Percentiles rank a stretch among this genome's conserved stretches.
Evolutionary conservation across 78 protist species (phyloP).

Genomic region (Mastigamoeba balamuthi): DNA sequence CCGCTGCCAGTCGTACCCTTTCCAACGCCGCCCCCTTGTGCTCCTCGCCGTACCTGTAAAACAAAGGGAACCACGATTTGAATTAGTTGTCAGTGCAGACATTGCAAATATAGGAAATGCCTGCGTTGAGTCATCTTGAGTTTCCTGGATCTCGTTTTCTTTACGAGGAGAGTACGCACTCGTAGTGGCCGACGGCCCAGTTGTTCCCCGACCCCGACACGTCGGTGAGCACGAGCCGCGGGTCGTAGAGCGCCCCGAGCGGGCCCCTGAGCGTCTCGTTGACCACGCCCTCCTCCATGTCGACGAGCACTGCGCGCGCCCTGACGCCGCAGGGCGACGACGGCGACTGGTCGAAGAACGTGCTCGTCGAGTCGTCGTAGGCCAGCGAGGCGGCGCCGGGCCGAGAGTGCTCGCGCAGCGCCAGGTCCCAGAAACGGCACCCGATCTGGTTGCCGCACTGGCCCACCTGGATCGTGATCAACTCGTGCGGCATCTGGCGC

Average conservation of each 20-base stretch:
- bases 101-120: not conserved
- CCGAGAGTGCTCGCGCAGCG: slow-evolving; percentile 67
- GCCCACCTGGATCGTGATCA: slow-evolving; percentile 72
- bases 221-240: slow-evolving; percentile 27
- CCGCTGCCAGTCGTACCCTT: slow-evolving; percentile 12
- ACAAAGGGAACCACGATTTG: slow-evolving; percentile 26
- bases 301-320: slow-evolving; percentile 61
- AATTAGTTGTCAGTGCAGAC: no score
- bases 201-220: slow-evolving; percentile 73
- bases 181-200: slow-evolving; percentile 45
- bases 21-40: slow-evolving; percentile 9
- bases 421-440: slow-evolving; percentile 63
- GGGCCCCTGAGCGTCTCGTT: slow-evolving; percentile 4
- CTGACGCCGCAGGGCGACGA: slow-evolving; percentile 1
- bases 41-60: slow-evolving; percentile 35
- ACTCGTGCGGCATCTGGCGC: slow-evolving; percentile 22
- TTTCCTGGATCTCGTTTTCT: not conserved
- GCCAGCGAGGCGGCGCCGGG: no score
- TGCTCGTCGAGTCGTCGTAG: slow-evolving; percentile 37
- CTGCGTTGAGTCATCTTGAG: not conserved
- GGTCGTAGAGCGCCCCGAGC: slow-evolving; percentile 52
- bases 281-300: slow-evolving; percentile 84
- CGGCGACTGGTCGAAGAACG: no score
- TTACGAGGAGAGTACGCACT: not conserved
- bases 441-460: slow-evolving; percentile 85